A percentile compares a stretch with the other conserved stretches of the same genome.
phyloP scores from a whole-genome alignment of 1,284 basidiomycete species.

The Ceratobasidium sp. region DNA sequence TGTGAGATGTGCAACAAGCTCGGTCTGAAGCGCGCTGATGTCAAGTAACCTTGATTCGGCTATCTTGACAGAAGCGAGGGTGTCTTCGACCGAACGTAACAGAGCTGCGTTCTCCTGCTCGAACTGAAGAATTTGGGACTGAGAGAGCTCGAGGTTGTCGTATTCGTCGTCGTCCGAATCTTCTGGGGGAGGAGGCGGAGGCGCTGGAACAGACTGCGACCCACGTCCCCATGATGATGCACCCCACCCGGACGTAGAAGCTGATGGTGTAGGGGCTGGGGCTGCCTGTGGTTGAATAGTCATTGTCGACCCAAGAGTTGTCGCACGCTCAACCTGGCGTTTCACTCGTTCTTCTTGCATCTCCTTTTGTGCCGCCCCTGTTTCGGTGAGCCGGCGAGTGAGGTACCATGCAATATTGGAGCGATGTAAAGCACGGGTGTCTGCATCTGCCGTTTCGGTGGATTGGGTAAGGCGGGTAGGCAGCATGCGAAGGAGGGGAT shows the following conservation, averaged over 20 bases:
- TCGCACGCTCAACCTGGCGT: slow-evolving; percentile 81
- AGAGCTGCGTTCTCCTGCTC: slow-evolving; percentile 90
- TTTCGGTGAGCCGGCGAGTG: slow-evolving; percentile 79
- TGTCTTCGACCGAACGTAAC: slow-evolving; percentile 83
- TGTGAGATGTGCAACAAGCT: slow-evolving; percentile 86
- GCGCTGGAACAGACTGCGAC: slow-evolving; percentile 30
- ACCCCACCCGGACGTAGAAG: slow-evolving; percentile 38
- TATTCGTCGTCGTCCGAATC: slow-evolving; percentile 63
- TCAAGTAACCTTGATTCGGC: slow-evolving; percentile 90
- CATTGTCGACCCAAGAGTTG: slow-evolving; percentile 76
- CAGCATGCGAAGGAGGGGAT: slow-evolving; percentile 73
- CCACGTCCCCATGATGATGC: slow-evolving; percentile 41
- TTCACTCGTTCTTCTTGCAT: slow-evolving; percentile 90
- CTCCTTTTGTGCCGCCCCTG: slow-evolving; percentile 82
- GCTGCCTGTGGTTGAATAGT: slow-evolving; percentile 47
- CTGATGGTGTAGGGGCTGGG: slow-evolving; percentile 34
- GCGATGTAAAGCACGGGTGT: slow-evolving; percentile 84
- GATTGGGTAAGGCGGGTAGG: slow-evolving; percentile 73
- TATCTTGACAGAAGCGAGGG: slow-evolving; percentile 85
- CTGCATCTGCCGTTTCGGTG: slow-evolving; percentile 69
- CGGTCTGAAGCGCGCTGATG: slow-evolving; percentile 90
- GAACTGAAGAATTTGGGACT: slow-evolving; percentile 90
- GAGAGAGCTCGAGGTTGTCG: slow-evolving; percentile 76
- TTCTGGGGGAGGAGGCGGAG: slow-evolving; percentile 56
- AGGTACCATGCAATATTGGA: slow-evolving; percentile 88